These are phyloP conservation scores for Candida labiduridarum DNA, from an alignment of 1,139 yeast species.

Conservation along the genomic window DNA sequence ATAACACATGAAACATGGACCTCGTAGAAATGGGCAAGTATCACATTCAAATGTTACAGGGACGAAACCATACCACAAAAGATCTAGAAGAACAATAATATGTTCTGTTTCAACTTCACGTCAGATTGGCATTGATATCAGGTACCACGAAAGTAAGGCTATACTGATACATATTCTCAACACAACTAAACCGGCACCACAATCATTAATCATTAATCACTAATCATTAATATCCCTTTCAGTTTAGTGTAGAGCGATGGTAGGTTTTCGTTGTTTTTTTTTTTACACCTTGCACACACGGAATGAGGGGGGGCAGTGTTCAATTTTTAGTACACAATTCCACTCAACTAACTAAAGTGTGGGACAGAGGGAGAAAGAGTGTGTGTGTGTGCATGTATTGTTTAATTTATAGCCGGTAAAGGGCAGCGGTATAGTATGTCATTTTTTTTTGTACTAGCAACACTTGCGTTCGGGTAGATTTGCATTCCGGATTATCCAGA, in stretches of 20 bases:
- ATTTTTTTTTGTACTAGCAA: background rate
- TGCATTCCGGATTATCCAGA: slow-evolving; percentile 1
- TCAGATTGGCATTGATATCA: background rate
- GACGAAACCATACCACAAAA: background rate
- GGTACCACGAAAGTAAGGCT: too few species aligned
- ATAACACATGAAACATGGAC: slow-evolving; percentile 1
- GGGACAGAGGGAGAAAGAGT: background rate
- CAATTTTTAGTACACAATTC: background rate
- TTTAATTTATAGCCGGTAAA: background rate
- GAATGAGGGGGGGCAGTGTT: background rate
- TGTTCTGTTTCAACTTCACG: background rate
- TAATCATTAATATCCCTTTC: background rate
- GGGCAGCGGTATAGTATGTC: background rate
- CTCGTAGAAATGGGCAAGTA: background rate
- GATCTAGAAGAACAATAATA: background rate
- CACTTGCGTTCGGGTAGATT: background rate
- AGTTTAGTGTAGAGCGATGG: background rate
- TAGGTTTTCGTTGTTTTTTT: background rate
- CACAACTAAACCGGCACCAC: background rate
- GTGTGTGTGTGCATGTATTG: background rate
- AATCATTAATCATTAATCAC: too few species aligned
- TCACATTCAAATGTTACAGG: background rate
- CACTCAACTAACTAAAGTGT: background rate
- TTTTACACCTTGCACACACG: background rate
- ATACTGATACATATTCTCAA: too few species aligned